Percentiles rank a stretch among this genome's conserved stretches.
Conservation (phyloP, 352 stramenopile genomes). For the Globisporangium spiculum region DNA sequence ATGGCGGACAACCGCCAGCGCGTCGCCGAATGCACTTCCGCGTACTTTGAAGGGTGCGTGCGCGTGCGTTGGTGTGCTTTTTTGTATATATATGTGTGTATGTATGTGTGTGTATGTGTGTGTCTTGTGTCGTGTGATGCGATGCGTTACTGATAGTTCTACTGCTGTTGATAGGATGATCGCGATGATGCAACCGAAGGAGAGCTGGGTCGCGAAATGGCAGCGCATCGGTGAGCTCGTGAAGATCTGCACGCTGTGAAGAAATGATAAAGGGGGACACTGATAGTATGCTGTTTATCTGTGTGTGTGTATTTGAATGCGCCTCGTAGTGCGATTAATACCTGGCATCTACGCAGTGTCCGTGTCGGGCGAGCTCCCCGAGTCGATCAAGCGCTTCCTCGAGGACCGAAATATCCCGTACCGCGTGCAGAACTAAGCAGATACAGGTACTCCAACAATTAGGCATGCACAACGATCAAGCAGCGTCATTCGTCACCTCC, state of each 20-base stretch:
- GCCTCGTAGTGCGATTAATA: conserved; percentile 58
- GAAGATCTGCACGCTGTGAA: not conserved
- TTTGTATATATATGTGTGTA: not conserved
- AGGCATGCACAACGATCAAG: not conserved
- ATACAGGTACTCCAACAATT: not conserved
- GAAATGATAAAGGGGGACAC: not conserved
- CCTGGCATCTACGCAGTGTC: conserved; percentile 87
- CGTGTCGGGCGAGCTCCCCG: conserved; percentile 78
- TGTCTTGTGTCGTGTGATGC: not conserved
- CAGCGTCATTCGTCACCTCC: not conserved
- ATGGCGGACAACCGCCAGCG: conserved; percentile 89
- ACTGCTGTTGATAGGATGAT: conserved; percentile 54
- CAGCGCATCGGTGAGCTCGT: conserved; percentile 71
- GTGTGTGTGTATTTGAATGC: not conserved
- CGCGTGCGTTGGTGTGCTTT: not conserved
- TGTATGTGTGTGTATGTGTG: not conserved
- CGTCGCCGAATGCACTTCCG: conserved; percentile 85
- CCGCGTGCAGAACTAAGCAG: conserved; percentile 57
- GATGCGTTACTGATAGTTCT: too few species aligned
- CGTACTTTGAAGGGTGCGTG: conserved; percentile 83
- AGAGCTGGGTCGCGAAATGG: conserved; percentile 90
- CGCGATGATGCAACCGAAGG: conserved; percentile 87
- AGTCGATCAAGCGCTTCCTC: conserved; percentile 87
- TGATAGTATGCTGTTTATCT: not conserved
- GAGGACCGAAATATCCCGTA: conserved; percentile 87